Conservation (phyloP, 164 flowering plant species). For the Malania oleifera region DNA sequence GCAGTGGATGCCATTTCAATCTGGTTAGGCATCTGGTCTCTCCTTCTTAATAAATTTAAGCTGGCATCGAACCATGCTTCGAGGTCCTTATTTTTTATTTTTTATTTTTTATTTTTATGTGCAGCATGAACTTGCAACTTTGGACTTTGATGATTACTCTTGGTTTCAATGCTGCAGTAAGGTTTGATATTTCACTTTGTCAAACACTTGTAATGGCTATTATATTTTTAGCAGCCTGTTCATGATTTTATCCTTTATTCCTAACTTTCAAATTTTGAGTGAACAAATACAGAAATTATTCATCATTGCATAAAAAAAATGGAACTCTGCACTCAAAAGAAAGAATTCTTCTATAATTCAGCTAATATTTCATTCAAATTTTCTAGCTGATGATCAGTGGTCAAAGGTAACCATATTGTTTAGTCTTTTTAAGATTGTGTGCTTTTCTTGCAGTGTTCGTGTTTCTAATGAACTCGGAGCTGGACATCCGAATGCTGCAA, state of each 20-base stretch:
- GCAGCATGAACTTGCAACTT: conserved; percentile 42
- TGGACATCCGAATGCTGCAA: conserved; percentile 40
- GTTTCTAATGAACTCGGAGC: conserved; percentile 62
- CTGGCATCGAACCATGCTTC: too few species aligned
- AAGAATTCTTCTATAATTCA: too few species aligned
- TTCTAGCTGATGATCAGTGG: too few species aligned
- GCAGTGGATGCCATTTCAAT: conserved; percentile 21
- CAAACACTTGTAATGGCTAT: background rate
- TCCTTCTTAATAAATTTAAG: background rate
- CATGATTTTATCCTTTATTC: too few species aligned
- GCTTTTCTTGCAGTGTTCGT: conserved; percentile 30
- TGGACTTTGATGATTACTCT: conserved; percentile 47
- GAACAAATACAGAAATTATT: too few species aligned
- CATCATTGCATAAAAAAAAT: too few species aligned
- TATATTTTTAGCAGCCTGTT: too few species aligned
- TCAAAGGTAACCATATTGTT: too few species aligned
- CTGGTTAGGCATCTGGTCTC: conserved; percentile 9
- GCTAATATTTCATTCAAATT: too few species aligned
- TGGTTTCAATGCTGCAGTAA: conserved; percentile 51
- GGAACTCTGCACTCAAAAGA: too few species aligned
- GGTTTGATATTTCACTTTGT: conserved; percentile 18
- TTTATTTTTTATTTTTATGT: background rate
- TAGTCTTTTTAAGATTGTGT: background rate
- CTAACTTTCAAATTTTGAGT: too few species aligned
- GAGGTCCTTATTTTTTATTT: background rate